Conservation (phyloP, 1,139 yeast species). For the Magnusiomyces tetraspermus region DNA sequence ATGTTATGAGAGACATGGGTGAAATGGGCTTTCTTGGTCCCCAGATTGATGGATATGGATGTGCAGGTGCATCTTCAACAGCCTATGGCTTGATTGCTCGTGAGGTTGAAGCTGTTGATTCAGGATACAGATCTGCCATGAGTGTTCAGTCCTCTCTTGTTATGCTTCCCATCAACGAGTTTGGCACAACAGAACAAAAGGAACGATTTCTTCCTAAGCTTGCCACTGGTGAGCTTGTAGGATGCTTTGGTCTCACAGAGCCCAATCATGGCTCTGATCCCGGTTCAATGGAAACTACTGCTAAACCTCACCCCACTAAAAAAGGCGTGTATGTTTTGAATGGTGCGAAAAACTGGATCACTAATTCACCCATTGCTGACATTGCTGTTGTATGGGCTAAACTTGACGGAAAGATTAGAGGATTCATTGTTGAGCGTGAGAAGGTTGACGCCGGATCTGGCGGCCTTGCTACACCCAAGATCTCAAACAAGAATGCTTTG, state of each 20-base stretch:
- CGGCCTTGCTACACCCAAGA: conserved; percentile 35
- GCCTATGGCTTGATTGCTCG: conserved; percentile 39
- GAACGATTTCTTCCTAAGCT: conserved; percentile 35
- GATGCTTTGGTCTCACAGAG: conserved; percentile 40
- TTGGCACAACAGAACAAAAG: conserved; percentile 37
- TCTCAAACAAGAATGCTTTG: conserved; percentile 34
- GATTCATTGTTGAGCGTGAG: conserved; percentile 35
- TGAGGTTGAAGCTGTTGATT: conserved; percentile 39
- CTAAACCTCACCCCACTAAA: conserved; percentile 36
- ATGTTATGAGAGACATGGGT: conserved; percentile 36
- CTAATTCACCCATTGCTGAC: conserved; percentile 41
- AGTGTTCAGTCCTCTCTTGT: conserved; percentile 40
- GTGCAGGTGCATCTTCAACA: conserved; percentile 37
- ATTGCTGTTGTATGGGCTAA: conserved; percentile 38
- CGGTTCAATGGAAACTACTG: conserved; percentile 38
- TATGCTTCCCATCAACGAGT: conserved; percentile 37
- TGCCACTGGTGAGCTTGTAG: conserved; percentile 38
- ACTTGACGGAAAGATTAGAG: conserved; percentile 37
- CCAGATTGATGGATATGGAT: conserved; percentile 38
- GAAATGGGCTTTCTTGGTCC: conserved; percentile 37
- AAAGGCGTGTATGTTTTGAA: conserved; percentile 35
- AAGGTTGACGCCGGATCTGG: conserved; percentile 27
- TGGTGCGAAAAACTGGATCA: conserved; percentile 40
- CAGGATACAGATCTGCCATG: conserved; percentile 40
- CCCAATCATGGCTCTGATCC: conserved; percentile 42